phyloP scores from a whole-genome alignment of 306 rosid genomes.

The Biancaea sappan region DNA sequence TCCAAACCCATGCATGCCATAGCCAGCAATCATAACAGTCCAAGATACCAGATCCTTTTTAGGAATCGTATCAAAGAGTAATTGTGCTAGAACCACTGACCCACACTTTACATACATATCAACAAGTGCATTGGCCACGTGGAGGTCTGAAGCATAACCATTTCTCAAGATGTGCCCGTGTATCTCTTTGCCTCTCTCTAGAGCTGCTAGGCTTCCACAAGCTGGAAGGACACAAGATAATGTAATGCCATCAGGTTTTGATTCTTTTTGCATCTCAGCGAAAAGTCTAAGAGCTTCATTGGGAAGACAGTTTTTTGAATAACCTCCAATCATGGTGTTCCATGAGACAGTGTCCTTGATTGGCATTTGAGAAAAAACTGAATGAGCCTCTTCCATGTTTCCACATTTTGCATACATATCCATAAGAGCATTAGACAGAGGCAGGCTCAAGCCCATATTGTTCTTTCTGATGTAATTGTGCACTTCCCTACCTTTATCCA shows the following conservation, averaged over 20 bases:
- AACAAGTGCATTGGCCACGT: conserved; percentile 62
- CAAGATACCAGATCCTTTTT: conserved; percentile 64
- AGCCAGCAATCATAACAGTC: conserved; percentile 75
- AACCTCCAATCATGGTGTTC: conserved; percentile 81
- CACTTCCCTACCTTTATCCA: conserved; percentile 54
- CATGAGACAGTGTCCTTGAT: conserved; percentile 64
- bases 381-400: conserved; percentile 70
- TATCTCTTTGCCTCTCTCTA: conserved; percentile 67
- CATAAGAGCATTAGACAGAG: conserved; percentile 74
- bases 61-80: conserved; percentile 53
- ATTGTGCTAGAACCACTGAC: conserved; percentile 53
- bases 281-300: conserved; percentile 61
- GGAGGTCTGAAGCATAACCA: conserved; percentile 46
- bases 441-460: conserved; percentile 46
- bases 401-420: conserved; percentile 91
- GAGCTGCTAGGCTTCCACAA: conserved; percentile 73
- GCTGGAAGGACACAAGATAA: conserved; percentile 70
- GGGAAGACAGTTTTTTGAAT: conserved; percentile 62
- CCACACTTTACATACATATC: conserved; percentile 79
- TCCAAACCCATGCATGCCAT: conserved; percentile 80
- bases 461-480: conserved; percentile 62
- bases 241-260: conserved; percentile 54
- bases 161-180: conserved; percentile 59
- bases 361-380: conserved; percentile 52
- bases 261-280: conserved; percentile 51